These are phyloP conservation scores for Mucor mucedo DNA, from an alignment of 371 early-diverging fungal genomes.

Conservation along the genomic window DNA sequence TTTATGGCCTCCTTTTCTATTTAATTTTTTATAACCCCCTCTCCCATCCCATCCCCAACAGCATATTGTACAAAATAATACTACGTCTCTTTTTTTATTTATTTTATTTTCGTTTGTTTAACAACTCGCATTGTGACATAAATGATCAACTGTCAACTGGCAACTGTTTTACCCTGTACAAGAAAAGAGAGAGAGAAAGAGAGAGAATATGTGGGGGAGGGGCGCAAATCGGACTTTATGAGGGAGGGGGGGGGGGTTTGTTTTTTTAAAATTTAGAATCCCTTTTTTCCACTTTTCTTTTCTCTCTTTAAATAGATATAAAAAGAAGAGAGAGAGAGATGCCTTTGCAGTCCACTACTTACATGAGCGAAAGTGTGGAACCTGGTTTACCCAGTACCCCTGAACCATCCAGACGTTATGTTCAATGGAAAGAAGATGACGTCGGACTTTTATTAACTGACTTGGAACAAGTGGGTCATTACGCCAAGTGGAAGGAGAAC, in stretches of 20 bases:
- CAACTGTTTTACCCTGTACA: no score
- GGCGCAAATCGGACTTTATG: no score
- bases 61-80: not conserved
- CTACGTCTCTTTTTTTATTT: no score
- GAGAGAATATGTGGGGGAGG: no score
- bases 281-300: no score
- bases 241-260: no score
- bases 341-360: slow-evolving; percentile 7
- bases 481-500: slow-evolving; percentile 42
- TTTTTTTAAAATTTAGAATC: no score
- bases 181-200: no score
- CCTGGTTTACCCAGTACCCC: slow-evolving; percentile 10
- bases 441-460: slow-evolving; percentile 35
- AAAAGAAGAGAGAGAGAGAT: not conserved
- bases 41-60: not conserved
- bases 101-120: no score
- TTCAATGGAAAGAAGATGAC: slow-evolving; percentile 44
- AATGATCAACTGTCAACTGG: no score
- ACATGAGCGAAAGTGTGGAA: not conserved
- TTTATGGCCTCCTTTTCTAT: slow-evolving; percentile 35
- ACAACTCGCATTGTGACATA: no score
- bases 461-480: slow-evolving; percentile 38
- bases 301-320: not conserved
- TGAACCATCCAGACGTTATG: slow-evolving; percentile 37
- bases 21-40: slow-evolving; percentile 1